Percentiles rank a stretch among this genome's conserved stretches.
Evolutionary conservation across 169 alveolate species (phyloP).

Genomic region (Amoebophrya sp.): DNA sequence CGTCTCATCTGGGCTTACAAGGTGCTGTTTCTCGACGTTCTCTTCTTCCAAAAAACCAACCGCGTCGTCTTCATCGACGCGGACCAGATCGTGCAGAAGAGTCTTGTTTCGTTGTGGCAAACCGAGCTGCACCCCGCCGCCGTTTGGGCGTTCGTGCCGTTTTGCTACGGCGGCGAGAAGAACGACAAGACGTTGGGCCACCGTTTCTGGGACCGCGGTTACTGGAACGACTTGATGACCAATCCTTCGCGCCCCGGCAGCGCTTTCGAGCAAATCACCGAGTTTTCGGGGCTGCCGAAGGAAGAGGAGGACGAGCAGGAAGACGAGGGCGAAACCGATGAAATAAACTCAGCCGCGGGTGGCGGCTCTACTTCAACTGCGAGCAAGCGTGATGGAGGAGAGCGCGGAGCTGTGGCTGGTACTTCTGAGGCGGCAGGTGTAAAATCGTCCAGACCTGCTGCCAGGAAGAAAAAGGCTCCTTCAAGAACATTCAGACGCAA

Average conservation of each 20-base stretch:
- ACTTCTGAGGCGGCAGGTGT: too few species aligned
- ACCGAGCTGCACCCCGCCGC: slow-evolving; percentile 17
- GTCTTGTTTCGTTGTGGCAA: slow-evolving; percentile 36
- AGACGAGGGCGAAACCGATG: too few species aligned
- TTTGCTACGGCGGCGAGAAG: slow-evolving; percentile 22
- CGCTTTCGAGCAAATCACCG: too few species aligned
- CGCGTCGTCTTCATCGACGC: slow-evolving; percentile 39
- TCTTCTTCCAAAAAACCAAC: slow-evolving; percentile 26
- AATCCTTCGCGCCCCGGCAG: too few species aligned
- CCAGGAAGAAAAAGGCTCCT: too few species aligned
- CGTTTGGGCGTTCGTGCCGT: slow-evolving; percentile 35
- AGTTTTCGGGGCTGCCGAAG: slow-evolving; percentile 6
- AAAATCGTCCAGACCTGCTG: too few species aligned
- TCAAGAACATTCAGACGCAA: too few species aligned
- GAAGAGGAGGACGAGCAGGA: too few species aligned
- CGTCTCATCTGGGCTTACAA: slow-evolving; percentile 42
- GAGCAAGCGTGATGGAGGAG: too few species aligned
- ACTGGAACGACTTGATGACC: slow-evolving; percentile 28
- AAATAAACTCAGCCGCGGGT: too few species aligned
- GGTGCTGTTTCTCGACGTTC: slow-evolving; percentile 36
- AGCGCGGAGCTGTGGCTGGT: too few species aligned
- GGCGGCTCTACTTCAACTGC: too few species aligned
- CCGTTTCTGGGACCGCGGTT: slow-evolving; percentile 38
- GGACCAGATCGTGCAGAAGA: slow-evolving; percentile 29
- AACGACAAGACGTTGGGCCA: slow-evolving; percentile 26